Evolutionary conservation across 768 basidiomycete species (phyloP).

Genomic region (Cyclocybe aegerita): DNA sequence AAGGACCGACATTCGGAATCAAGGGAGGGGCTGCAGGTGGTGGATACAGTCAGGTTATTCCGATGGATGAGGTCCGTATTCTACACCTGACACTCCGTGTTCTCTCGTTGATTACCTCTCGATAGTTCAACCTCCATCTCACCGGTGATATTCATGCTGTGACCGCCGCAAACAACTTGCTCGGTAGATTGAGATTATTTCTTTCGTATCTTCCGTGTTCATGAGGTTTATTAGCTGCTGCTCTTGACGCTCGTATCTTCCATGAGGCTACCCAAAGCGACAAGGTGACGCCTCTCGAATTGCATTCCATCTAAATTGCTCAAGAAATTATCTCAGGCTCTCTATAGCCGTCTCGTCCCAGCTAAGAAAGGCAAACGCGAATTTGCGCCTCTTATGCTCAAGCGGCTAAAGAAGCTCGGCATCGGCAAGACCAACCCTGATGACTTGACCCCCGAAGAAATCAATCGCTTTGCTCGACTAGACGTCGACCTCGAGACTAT

Average conservation of each 20-base stretch:
- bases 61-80: constrained; percentile 86
- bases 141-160: constrained; percentile 99
- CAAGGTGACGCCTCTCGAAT: constrained; percentile 50
- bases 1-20: constrained; percentile 98
- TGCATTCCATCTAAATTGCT: not conserved
- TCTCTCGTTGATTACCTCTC: constrained; percentile 2
- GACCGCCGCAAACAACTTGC: constrained; percentile 94
- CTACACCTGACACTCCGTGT: not conserved
- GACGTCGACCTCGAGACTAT: constrained; percentile 90
- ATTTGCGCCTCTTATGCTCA: constrained; percentile 95
- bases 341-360: constrained; percentile 91
- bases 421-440: constrained; percentile 93
- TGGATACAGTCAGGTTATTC: constrained; percentile 98
- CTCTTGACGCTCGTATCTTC: constrained; percentile 95
- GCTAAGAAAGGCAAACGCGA: constrained; percentile 91
- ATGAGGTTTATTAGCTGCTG: constrained; percentile 63
- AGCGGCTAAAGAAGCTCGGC: constrained; percentile 91
- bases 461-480: constrained; percentile 84
- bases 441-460: constrained; percentile 90
- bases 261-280: constrained; percentile 95
- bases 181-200: constrained; percentile 48
- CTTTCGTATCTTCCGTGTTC: not conserved
- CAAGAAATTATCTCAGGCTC: constrained; percentile 41
- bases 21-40: constrained; percentile 99
- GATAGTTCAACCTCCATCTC: constrained; percentile 90